phyloP scores from a whole-genome alignment of 179 eudicot genomes.

The Beta corolliflora region DNA sequence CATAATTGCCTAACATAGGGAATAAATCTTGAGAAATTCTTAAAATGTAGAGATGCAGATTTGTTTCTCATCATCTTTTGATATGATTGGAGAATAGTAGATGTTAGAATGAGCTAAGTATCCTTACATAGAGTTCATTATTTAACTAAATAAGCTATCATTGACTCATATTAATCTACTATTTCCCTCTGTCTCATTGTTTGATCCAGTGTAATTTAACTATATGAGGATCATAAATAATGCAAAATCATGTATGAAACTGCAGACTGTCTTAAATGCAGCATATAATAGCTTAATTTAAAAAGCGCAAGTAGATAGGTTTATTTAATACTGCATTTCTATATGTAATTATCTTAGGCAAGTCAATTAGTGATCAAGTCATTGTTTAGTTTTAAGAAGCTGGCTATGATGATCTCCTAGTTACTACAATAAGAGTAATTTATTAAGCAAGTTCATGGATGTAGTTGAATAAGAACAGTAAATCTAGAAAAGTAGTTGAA shows the following conservation, averaged over 20 bases:
- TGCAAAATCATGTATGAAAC: not conserved
- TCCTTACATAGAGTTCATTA: not conserved
- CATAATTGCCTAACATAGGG: not conserved
- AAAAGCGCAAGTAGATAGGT: not conserved
- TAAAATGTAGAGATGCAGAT: not conserved
- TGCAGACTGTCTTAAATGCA: not conserved
- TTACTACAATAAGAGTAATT: not conserved
- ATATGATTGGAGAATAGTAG: not conserved
- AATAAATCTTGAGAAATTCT: not conserved
- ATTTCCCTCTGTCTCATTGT: not conserved
- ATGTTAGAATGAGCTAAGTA: not conserved
- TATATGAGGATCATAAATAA: not conserved
- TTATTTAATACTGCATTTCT: not conserved
- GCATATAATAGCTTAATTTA: not conserved
- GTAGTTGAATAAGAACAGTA: not conserved
- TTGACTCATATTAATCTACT: not conserved
- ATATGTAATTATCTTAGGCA: not conserved
- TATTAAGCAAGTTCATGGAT: not conserved
- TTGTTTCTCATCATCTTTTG: slow-evolving; percentile 14
- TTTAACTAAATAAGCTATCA: not conserved
- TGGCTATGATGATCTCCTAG: not conserved
- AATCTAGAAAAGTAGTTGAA: not conserved
- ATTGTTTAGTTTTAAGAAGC: not conserved
- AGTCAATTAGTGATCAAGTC: slow-evolving; percentile 1
- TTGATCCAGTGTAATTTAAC: not conserved